phyloP scores from a whole-genome alignment of 2,329 filamentous ascomycete species.

The Fonsecaea erecta region DNA sequence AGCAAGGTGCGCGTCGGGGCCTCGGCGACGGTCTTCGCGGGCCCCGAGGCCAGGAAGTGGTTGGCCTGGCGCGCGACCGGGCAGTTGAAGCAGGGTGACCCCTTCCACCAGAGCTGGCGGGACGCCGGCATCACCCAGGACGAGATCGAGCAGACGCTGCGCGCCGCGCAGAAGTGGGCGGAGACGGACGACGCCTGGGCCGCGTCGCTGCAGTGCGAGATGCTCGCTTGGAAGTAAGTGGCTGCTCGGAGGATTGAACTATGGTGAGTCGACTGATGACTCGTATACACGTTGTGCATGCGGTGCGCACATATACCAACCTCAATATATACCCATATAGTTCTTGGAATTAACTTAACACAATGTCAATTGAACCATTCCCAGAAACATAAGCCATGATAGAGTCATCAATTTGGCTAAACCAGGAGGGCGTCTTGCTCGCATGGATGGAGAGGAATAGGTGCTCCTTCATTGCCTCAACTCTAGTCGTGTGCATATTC shows the following conservation, averaged over 20 bases:
- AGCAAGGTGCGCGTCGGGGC: slow-evolving; percentile 41
- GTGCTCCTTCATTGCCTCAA: background rate
- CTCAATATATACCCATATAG: background rate
- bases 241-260: background rate
- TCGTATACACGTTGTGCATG: too few species aligned
- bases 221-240: slow-evolving; percentile 49
- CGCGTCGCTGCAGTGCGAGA: slow-evolving; percentile 45
- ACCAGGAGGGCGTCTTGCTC: background rate
- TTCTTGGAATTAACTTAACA: background rate
- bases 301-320: too few species aligned
- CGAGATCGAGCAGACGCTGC: slow-evolving; percentile 44
- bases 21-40: slow-evolving; percentile 40
- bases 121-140: slow-evolving; percentile 45
- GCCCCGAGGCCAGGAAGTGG: slow-evolving; percentile 40
- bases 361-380: too few species aligned
- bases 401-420: background rate
- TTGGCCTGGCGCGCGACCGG: slow-evolving; percentile 39
- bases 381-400: background rate
- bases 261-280: too few species aligned
- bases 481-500: background rate
- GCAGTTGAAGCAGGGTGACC: slow-evolving; percentile 41
- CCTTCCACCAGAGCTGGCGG: slow-evolving; percentile 45
- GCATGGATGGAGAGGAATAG: background rate
- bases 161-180: slow-evolving; percentile 43
- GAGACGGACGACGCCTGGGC: slow-evolving; percentile 48